Percentiles rank a stretch among this genome's conserved stretches.
phyloP scores from a whole-genome alignment of 768 basidiomycete genomes.

The Cyathus striatus region DNA sequence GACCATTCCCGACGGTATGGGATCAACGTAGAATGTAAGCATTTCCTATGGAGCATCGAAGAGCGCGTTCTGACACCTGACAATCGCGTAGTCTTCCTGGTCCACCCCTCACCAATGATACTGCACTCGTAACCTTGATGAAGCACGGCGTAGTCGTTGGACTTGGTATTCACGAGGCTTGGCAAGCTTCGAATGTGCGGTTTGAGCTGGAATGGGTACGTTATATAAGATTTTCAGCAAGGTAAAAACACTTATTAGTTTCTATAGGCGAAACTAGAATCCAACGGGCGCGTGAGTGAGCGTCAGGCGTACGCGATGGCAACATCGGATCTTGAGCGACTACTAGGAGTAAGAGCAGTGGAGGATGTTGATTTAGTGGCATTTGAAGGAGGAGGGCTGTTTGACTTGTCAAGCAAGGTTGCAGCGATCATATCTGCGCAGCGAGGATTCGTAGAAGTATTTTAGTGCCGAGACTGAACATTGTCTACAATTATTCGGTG shows the following conservation, averaged over 20 bases:
- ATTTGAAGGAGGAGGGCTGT: conserved; percentile 52
- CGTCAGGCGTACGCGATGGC: conserved; percentile 37
- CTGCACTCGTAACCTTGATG: conserved; percentile 57
- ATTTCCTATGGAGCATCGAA: too few species aligned
- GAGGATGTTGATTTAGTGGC: conserved; percentile 56
- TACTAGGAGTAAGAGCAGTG: conserved; percentile 31
- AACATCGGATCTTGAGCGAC: conserved; percentile 38
- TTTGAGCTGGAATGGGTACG: conserved; percentile 80
- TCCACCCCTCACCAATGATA: conserved; percentile 64
- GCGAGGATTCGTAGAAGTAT: conserved; percentile 46
- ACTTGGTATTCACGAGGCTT: conserved; percentile 60
- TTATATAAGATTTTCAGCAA: conserved; percentile 2
- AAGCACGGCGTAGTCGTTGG: conserved; percentile 78
- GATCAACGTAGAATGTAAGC: conserved; percentile 62
- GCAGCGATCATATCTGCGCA: conserved; percentile 52
- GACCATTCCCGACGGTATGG: conserved; percentile 73
- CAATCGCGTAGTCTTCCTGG: conserved; percentile 69
- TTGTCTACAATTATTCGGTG: too few species aligned
- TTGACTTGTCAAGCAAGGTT: conserved; percentile 49
- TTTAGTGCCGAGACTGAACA: conserved; percentile 17
- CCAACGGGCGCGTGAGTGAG: conserved; percentile 36
- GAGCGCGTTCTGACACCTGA: too few species aligned
- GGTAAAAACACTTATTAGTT: background rate
- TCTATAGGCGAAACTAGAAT: conserved; percentile 39
- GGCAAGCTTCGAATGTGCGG: conserved; percentile 69